These are phyloP conservation scores for Myriosclerotinia curreyana DNA, from an alignment of 2,329 filamentous ascomycete species.

Conservation along the genomic window DNA sequence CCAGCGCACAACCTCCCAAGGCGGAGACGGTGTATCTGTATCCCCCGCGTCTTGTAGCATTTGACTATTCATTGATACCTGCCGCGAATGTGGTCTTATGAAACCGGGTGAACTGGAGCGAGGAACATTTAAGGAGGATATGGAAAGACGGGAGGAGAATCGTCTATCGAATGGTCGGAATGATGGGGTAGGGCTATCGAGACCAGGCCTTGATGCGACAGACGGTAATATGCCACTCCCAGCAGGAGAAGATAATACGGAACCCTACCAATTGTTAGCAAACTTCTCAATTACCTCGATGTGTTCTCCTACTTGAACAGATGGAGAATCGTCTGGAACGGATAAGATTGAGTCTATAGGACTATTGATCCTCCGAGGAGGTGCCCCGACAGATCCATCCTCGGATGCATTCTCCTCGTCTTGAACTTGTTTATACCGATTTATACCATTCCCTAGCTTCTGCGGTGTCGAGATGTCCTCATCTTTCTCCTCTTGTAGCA, in stretches of 20 bases:
- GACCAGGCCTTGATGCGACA: conserved; percentile 61
- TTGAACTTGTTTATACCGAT: conserved; percentile 36
- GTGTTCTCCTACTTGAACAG: conserved; percentile 62
- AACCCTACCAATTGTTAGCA: conserved; percentile 48
- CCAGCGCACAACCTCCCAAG: conserved; percentile 98
- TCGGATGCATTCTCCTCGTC: conserved; percentile 49
- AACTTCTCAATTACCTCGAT: background rate
- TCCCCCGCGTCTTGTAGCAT: conserved; percentile 60
- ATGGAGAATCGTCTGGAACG: conserved; percentile 79
- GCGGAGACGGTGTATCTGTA: conserved; percentile 68
- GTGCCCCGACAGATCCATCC: conserved; percentile 52
- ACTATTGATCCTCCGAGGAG: conserved; percentile 59
- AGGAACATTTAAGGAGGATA: conserved; percentile 58
- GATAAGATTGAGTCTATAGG: conserved; percentile 67
- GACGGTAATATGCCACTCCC: conserved; percentile 71
- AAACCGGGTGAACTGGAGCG: conserved; percentile 70
- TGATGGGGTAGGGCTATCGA: conserved; percentile 71
- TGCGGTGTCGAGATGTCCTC: conserved; percentile 29
- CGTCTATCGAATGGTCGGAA: conserved; percentile 92
- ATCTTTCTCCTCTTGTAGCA: conserved; percentile 36
- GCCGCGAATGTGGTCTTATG: conserved; percentile 71
- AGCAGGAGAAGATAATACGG: conserved; percentile 63
- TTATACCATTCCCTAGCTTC: conserved; percentile 41
- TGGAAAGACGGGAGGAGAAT: conserved; percentile 78
- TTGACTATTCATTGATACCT: conserved; percentile 74